Conservation (phyloP, 768 basidiomycete genomes). For the Rhizopogon vulgaris region DNA sequence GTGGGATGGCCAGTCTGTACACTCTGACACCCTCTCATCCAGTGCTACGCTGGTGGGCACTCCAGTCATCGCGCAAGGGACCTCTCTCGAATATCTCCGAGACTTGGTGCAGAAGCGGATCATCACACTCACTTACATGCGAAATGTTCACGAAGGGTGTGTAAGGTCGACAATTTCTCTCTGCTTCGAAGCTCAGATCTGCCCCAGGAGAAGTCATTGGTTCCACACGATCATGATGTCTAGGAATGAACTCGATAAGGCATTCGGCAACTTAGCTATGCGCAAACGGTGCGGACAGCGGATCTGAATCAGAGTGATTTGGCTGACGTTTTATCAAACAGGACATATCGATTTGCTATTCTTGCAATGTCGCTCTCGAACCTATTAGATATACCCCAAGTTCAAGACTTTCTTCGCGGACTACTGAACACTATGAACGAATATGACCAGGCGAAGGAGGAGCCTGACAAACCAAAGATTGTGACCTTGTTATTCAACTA, state of each 20-base stretch:
- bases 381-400: slow-evolving; percentile 73
- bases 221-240: slow-evolving; percentile 83
- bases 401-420: slow-evolving; percentile 74
- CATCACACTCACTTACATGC: slow-evolving; percentile 77
- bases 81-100: slow-evolving; percentile 72
- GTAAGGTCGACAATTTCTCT: slow-evolving; percentile 20
- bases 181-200: slow-evolving; percentile 1
- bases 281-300: slow-evolving; percentile 57
- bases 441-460: slow-evolving; percentile 65
- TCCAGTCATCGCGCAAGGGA: slow-evolving; percentile 42
- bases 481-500: slow-evolving; percentile 26
- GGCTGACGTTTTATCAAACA: slow-evolving; percentile 25
- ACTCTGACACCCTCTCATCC: slow-evolving; percentile 37
- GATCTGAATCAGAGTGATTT: not conserved
- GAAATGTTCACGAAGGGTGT: slow-evolving; percentile 83
- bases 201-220: slow-evolving; percentile 70
- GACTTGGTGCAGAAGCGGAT: slow-evolving; percentile 81
- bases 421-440: slow-evolving; percentile 67
- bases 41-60: slow-evolving; percentile 35
- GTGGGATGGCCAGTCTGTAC: slow-evolving; percentile 68
- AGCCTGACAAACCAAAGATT: slow-evolving; percentile 58
- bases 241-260: slow-evolving; percentile 63
- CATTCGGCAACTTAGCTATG: slow-evolving; percentile 71
- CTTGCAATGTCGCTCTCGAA: slow-evolving; percentile 84
- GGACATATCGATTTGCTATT: slow-evolving; percentile 77